Conservation (phyloP, 371 early-diverging fungal genomes). For the Encephalitozoon intestinalis region DNA sequence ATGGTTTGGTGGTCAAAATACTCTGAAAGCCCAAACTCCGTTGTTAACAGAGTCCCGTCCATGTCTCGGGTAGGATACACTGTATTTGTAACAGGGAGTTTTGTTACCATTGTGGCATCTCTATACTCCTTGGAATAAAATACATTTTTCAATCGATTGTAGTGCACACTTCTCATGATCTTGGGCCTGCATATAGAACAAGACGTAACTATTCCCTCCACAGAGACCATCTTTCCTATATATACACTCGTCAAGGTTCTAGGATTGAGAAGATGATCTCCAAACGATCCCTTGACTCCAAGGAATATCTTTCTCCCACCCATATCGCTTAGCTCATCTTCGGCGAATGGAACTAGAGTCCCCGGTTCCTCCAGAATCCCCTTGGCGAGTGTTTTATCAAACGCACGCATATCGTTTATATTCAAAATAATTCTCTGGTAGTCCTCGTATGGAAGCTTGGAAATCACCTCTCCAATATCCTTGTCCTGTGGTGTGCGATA, state of each 20-base stretch:
- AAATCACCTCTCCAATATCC: conserved; percentile 12
- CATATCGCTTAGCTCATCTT: conserved; percentile 43
- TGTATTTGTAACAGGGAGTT: conserved; percentile 67
- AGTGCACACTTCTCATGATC: conserved; percentile 81
- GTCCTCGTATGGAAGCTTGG: not conserved
- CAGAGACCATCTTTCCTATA: conserved; percentile 77
- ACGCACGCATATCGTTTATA: conserved; percentile 55
- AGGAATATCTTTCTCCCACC: conserved; percentile 12
- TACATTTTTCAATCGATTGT: conserved; percentile 69
- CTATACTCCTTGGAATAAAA: conserved; percentile 78
- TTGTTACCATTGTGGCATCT: conserved; percentile 68
- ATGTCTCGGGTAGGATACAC: conserved; percentile 65
- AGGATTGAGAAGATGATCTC: conserved; percentile 76
- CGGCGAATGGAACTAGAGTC: conserved; percentile 53
- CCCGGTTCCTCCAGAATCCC: conserved; percentile 49
- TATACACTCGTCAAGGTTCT: conserved; percentile 72
- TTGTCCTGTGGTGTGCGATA: not conserved
- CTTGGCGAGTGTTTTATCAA: conserved; percentile 43
- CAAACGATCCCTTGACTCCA: conserved; percentile 85
- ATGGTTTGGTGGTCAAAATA: conserved; percentile 89
- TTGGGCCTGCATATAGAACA: conserved; percentile 94
- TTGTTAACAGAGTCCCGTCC: conserved; percentile 75
- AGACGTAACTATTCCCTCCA: conserved; percentile 95
- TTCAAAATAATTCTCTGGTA: conserved; percentile 45
- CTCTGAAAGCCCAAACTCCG: conserved; percentile 82